phyloP scores from a whole-genome alignment of 257 asterid genomes.

The Nicotiana undulata region DNA sequence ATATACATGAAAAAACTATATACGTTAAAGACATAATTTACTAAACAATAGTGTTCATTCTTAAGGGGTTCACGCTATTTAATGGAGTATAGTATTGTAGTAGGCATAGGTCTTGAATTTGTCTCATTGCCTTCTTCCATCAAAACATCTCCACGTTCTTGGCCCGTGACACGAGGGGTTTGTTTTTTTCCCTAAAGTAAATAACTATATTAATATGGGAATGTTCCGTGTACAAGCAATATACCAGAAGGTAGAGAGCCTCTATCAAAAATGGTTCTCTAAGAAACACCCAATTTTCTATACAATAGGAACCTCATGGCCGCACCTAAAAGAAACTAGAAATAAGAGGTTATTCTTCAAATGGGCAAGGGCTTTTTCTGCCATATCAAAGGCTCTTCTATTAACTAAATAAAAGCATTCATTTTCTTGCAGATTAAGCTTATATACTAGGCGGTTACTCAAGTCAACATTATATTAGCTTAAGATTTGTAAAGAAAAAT shows the following conservation, averaged over 20 bases:
- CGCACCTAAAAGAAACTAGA: background rate
- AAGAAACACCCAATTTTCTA: background rate
- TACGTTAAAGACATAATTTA: background rate
- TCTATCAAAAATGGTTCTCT: background rate
- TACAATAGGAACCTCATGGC: background rate
- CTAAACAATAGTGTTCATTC: background rate
- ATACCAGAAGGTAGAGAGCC: background rate
- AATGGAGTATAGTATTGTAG: background rate
- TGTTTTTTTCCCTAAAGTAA: background rate
- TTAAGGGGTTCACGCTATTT: background rate
- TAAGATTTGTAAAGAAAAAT: background rate
- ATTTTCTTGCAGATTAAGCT: background rate
- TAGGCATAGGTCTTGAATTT: background rate
- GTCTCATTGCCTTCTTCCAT: background rate
- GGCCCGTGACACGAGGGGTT: background rate
- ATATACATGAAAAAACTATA: background rate
- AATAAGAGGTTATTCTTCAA: background rate
- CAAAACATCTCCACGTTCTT: background rate
- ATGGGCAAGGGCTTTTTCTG: background rate
- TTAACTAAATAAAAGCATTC: background rate
- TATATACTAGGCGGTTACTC: background rate
- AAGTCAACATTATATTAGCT: background rate
- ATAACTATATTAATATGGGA: background rate
- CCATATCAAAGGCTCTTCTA: background rate
- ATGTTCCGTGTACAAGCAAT: background rate